Base-by-base conservation (phyloP, 1,139 yeast species). In the Saccharomyces hybrid region DNA sequence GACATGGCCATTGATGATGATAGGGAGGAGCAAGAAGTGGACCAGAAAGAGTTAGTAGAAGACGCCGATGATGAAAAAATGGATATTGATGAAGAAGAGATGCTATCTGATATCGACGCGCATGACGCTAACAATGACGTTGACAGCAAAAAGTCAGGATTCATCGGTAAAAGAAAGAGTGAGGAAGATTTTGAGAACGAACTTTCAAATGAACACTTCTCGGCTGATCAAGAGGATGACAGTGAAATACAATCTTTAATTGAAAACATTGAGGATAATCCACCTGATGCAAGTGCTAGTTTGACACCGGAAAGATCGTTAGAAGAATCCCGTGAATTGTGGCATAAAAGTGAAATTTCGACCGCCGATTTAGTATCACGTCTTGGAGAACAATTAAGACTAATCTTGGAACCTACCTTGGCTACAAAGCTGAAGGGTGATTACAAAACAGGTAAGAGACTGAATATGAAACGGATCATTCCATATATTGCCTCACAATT, bases 401-500 rank as follows among this genome's bases (percentile, higher is more conserved):
- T 95, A 59, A 93, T 95, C 65, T 76, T 95, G 63, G 99, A 93
- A 67, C 99, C 99, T 5, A 93, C 99, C 0, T 76, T 88, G 59
- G 96, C 97, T 13, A 93, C 99, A 2, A 93, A 93, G 69, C 76
- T 95, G 56, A 83, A 82, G 60, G 99, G 99, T 64, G 99, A 95
- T 70, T 95, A 89, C 73, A 90, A 91, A 72, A 91, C 98, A 1
- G 99, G 99, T 70, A 95, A 95, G 71, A 79, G 99, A 61, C 79
- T 95, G 66, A 95, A 95, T 71, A 91, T 95, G 98, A 93, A 91
- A 77, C 79, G 98, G 62, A 95, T 95, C 62, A 93, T 95, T 65
- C 96, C 99, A 13, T 95, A 93, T 72, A 93, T 95, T 75, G 99
- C 99, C 1, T 88, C 96, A 50, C 96, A 91, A 66, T 95, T 90